Percentiles rank a stretch among this genome's conserved stretches.
These are phyloP conservation scores for Chionographis japonica DNA, from an alignment of 106 monocot genomes.

Conservation along the genomic window DNA sequence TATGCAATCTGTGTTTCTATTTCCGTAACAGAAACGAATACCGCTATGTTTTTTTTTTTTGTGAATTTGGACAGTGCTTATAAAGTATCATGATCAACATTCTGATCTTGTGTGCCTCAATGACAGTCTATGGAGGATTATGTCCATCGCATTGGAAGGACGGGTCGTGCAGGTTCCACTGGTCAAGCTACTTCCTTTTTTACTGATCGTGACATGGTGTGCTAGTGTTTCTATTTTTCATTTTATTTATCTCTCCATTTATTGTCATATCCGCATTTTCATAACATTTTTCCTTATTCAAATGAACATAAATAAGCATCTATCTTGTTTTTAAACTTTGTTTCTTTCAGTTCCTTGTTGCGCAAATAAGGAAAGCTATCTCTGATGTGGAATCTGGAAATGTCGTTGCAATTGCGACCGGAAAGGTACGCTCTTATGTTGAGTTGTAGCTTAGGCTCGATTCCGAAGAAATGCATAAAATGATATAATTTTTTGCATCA, in stretches of 20 bases:
- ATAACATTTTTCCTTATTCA: neutral
- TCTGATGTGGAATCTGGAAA: constrained; percentile 52
- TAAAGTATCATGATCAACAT: neutral
- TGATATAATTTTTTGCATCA: neutral
- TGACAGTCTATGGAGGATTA: constrained; percentile 60
- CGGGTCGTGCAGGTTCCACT: constrained; percentile 50
- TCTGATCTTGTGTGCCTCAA: neutral
- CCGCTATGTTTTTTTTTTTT: neutral
- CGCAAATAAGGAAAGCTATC: constrained; percentile 54
- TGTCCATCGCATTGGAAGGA: constrained; percentile 62
- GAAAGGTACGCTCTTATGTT: constrained; percentile 34
- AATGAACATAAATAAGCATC: neutral
- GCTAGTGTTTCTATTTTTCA: neutral
- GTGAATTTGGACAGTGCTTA: neutral
- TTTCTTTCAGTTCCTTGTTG: constrained; percentile 47
- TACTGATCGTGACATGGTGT: constrained; percentile 52
- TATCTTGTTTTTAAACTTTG: neutral
- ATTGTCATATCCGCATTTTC: neutral
- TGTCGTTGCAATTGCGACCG: constrained; percentile 35
- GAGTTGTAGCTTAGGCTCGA: neutral
- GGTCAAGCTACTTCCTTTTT: constrained; percentile 63
- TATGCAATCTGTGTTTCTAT: neutral
- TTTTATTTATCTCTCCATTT: neutral
- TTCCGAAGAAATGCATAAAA: no score
- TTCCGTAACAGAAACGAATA: neutral